These are phyloP conservation scores for Ophiostoma ips DNA, from an alignment of 2,329 filamentous ascomycete species.

Conservation along the genomic window DNA sequence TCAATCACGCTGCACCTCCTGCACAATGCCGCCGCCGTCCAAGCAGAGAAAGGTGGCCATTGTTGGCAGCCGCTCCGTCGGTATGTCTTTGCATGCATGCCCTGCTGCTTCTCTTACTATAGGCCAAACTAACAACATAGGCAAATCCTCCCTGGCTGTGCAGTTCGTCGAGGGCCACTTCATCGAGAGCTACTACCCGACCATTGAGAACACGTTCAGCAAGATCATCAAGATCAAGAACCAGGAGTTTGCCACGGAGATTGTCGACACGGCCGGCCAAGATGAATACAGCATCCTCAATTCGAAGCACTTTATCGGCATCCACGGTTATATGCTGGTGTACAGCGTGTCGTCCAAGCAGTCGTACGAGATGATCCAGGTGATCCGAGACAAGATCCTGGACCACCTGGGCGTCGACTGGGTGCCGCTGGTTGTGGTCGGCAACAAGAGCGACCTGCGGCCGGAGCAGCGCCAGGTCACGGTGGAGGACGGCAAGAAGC, in stretches of 20 bases:
- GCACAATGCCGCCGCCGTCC: constrained; percentile 33
- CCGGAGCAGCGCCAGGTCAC: constrained; percentile 88
- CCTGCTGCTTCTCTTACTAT: background rate
- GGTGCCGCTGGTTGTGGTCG: constrained; percentile 87
- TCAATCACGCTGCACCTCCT: too few species aligned
- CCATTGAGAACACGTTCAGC: constrained; percentile 97
- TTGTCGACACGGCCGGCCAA: constrained; percentile 96
- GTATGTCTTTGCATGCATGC: too few species aligned
- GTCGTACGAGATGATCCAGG: constrained; percentile 93
- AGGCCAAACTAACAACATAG: constrained; percentile 29
- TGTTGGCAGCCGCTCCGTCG: constrained; percentile 82
- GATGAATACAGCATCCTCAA: constrained; percentile 98
- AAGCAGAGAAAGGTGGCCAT: constrained; percentile 95
- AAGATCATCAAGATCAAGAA: constrained; percentile 87
- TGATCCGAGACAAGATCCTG: constrained; percentile 93
- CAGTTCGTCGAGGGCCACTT: constrained; percentile 97
- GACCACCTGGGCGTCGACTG: constrained; percentile 90
- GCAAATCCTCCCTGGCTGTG: constrained; percentile 93
- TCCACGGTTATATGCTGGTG: constrained; percentile 96
- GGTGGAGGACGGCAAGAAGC: constrained; percentile 67
- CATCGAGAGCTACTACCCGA: constrained; percentile 97
- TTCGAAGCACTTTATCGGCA: constrained; percentile 97
- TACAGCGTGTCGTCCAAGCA: constrained; percentile 93
- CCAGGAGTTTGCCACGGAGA: constrained; percentile 89
- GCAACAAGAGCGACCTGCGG: constrained; percentile 90